Conservation (phyloP, 2,329 filamentous ascomycete species). For the Ophiocordyceps camponoti-floridani region DNA sequence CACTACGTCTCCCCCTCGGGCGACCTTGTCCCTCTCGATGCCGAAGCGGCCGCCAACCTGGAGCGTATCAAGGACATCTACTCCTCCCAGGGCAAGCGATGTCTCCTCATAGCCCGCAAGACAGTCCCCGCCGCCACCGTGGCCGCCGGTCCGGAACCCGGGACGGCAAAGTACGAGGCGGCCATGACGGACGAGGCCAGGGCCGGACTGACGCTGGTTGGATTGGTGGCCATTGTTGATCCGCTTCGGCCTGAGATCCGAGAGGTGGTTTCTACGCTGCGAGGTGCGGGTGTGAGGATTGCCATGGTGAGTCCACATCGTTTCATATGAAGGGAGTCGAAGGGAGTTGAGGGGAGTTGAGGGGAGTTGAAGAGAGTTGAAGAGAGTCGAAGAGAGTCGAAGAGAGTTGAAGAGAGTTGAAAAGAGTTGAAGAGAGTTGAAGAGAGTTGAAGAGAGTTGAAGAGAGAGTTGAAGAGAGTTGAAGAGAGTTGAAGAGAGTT, state of each 20-base stretch:
- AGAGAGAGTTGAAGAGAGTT: no score
- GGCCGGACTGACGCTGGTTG: conserved; percentile 48
- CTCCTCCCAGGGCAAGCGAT: conserved; percentile 50
- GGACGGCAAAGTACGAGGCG: conserved; percentile 29
- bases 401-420: no score
- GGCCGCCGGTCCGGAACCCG: conserved; percentile 16
- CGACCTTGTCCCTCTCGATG: conserved; percentile 28
- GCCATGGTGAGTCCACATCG: conserved; percentile 42
- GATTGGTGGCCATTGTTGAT: conserved; percentile 62
- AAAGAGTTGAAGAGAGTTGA: no score
- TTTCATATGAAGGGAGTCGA: no score
- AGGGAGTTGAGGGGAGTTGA: no score
- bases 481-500: no score
- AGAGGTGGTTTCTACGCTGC: conserved; percentile 45
- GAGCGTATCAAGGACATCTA: conserved; percentile 47
- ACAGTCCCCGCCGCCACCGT: conserved; percentile 22
- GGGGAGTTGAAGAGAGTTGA: no score
- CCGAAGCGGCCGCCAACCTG: conserved; percentile 23
- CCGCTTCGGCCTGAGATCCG: conserved; percentile 59
- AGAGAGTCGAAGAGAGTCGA: no score
- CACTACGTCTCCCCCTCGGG: conserved; percentile 38
- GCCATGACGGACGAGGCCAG: conserved; percentile 35
- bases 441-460: no score
- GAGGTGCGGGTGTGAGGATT: conserved; percentile 54
- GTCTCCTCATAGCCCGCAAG: conserved; percentile 49